A percentile compares a stretch with the other conserved stretches of the same genome.
Evolutionary conservation across 306 rosid genomes (phyloP).

Genomic region (Castanospermum australe): DNA sequence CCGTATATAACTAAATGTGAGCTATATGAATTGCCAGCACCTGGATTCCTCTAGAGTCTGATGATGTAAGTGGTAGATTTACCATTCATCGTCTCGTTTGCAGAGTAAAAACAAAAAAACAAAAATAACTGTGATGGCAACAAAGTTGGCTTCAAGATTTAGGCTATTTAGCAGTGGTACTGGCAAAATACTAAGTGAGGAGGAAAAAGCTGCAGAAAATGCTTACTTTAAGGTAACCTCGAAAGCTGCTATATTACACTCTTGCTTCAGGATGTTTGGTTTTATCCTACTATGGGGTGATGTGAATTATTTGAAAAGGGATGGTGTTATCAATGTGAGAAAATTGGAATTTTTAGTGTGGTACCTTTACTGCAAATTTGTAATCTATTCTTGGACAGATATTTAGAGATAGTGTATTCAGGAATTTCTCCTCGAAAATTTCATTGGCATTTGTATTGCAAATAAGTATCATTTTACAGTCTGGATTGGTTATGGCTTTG

Average conservation of each 20-base stretch:
- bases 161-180: slow-evolving; percentile 75
- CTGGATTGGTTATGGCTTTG: neutral
- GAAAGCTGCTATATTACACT: neutral
- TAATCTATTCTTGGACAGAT: neutral
- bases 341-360: neutral
- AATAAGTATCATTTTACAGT: neutral
- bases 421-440: neutral
- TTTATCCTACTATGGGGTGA: neutral
- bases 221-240: slow-evolving; percentile 69
- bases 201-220: slow-evolving; percentile 81
- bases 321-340: neutral
- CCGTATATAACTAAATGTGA: too few relatives aligned
- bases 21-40: too few relatives aligned
- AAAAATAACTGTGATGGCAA: slow-evolving; percentile 53
- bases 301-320: neutral
- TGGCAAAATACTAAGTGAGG: slow-evolving; percentile 81
- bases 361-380: neutral
- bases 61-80: neutral
- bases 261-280: neutral
- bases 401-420: neutral
- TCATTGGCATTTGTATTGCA: neutral
- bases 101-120: too few relatives aligned
- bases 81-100: neutral
- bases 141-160: slow-evolving; percentile 56
- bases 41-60: neutral